phyloP scores from a whole-genome alignment of 441 rosid genomes.

The Manihot esculenta region DNA sequence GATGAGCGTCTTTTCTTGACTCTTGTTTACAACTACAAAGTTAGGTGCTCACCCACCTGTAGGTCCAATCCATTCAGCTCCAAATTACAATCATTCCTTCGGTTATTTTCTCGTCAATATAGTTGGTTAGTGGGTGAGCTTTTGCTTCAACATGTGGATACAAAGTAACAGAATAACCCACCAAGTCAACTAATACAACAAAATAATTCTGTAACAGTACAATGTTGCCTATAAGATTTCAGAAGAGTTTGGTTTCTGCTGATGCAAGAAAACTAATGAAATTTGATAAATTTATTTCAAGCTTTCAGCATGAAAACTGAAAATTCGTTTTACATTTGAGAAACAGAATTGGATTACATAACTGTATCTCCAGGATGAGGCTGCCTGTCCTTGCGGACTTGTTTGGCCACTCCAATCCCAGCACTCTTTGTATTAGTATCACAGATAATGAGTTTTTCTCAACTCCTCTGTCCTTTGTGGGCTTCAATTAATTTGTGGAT shows the following conservation, averaged over 20 bases:
- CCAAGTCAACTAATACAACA: not conserved
- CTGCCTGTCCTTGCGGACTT: conserved; percentile 26
- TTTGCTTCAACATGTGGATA: not conserved
- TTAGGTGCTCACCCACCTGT: conserved; percentile 17
- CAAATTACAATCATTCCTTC: not conserved
- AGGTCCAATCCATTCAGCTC: not conserved
- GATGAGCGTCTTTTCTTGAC: too few species aligned
- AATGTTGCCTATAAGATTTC: not conserved
- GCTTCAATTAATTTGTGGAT: not conserved
- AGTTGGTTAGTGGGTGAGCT: not conserved
- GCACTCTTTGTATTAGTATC: not conserved
- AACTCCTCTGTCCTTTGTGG: not conserved
- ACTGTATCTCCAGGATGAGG: conserved; percentile 2
- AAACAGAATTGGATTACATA: conserved; percentile 4
- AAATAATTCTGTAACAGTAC: not conserved
- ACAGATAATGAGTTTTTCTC: not conserved
- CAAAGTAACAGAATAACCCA: not conserved
- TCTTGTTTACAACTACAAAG: too few species aligned
- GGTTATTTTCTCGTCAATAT: not conserved
- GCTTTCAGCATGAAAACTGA: not conserved
- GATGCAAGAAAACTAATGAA: conserved; percentile 5
- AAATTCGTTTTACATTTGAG: conserved; percentile 2
- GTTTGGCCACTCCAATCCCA: conserved; percentile 20
- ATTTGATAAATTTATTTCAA: not conserved
- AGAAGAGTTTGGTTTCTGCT: not conserved